These are phyloP conservation scores for Umbelopsis sp. DNA, from an alignment of 192 early-diverging fungal species.

Conservation along the genomic window DNA sequence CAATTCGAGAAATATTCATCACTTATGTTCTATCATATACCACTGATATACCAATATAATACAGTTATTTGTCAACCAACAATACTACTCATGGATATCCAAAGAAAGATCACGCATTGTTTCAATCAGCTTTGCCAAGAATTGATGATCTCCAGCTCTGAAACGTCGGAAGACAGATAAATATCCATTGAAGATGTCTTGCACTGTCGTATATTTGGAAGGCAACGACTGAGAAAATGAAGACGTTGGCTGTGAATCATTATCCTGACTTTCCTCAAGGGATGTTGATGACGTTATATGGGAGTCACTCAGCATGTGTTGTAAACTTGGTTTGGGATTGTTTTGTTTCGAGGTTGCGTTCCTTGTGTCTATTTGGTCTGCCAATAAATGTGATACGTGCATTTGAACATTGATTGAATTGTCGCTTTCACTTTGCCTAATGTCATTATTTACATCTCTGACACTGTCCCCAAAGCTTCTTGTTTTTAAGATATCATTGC, in stretches of 20 bases:
- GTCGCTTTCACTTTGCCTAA: background rate
- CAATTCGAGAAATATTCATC: background rate
- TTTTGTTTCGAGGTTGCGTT: background rate
- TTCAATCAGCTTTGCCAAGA: background rate
- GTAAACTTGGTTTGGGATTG: background rate
- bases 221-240: background rate
- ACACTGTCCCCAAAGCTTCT: background rate
- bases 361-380: background rate
- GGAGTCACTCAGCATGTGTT: background rate
- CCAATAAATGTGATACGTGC: constrained; percentile 2
- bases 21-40: background rate
- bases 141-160: background rate
- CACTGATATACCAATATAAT: background rate
- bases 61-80: background rate
- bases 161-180: background rate
- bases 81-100: background rate
- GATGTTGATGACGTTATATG: background rate
- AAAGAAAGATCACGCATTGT: constrained; percentile 4
- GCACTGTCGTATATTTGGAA: background rate
- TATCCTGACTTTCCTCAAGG: background rate
- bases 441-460: background rate
- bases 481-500: background rate
- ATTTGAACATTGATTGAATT: background rate
- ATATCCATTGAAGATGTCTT: background rate
- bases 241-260: background rate